Evolutionary conservation across 1,139 yeast genomes (phyloP).

Genomic region (Debaryomyces udenii): DNA sequence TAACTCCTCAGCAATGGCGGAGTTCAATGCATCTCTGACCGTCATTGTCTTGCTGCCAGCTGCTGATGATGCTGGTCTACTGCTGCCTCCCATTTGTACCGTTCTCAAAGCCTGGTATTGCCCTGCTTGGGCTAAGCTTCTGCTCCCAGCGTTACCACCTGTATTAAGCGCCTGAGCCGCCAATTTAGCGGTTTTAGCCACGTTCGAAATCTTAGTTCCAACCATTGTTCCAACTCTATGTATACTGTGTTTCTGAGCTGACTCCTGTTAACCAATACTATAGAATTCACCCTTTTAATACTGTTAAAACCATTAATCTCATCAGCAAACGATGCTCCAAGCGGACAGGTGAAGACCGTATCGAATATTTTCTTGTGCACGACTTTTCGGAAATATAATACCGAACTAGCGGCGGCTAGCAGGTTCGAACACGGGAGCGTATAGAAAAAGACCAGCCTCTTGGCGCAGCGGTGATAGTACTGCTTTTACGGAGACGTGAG

Average conservation of each 20-base stretch:
- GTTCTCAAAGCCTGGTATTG: constrained; percentile 43
- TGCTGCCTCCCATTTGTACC: constrained; percentile 21
- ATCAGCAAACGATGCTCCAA: background rate
- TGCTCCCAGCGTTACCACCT: constrained; percentile 21
- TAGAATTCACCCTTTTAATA: background rate
- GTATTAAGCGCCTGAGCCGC: constrained; percentile 45
- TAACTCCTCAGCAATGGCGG: constrained; percentile 96
- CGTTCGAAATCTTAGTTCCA: constrained; percentile 37
- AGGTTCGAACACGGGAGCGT: too few relatives aligned
- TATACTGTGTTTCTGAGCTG: constrained; percentile 5
- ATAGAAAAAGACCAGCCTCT: too few relatives aligned
- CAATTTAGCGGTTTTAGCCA: constrained; percentile 52
- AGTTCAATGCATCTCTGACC: constrained; percentile 95
- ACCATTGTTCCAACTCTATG: constrained; percentile 21
- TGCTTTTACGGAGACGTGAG: too few relatives aligned
- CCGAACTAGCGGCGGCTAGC: too few relatives aligned
- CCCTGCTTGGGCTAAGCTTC: constrained; percentile 32
- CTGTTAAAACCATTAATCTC: constrained; percentile 2
- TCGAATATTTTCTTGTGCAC: constrained; percentile 9
- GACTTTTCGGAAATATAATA: constrained; percentile 11
- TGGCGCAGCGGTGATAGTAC: too few relatives aligned
- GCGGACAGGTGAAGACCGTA: constrained; percentile 24
- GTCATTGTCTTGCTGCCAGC: constrained; percentile 71
- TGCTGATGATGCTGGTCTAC: constrained; percentile 51
- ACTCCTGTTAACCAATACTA: background rate